Conservation (phyloP, 108 stramenopile species). For the Skeletonema menzelii region DNA sequence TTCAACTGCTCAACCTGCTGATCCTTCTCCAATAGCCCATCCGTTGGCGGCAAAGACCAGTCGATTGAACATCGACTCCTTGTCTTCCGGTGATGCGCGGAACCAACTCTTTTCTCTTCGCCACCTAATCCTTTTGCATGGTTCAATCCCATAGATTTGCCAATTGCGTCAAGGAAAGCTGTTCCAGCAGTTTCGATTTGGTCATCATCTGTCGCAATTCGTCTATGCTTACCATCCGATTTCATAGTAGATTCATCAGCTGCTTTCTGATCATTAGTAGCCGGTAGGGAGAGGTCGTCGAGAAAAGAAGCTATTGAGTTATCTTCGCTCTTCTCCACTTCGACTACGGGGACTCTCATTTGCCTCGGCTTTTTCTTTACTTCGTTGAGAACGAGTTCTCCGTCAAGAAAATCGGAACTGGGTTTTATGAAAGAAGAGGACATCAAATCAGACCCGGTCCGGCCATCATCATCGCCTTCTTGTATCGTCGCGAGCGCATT, state of each 20-base stretch:
- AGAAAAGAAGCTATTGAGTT: constrained; percentile 19
- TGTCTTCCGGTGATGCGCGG: constrained; percentile 83
- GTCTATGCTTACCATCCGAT: constrained; percentile 11
- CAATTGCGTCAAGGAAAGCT: constrained; percentile 78
- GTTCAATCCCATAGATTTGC: constrained; percentile 58
- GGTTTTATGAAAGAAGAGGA: background rate
- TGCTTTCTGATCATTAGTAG: background rate
- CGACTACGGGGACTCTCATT: constrained; percentile 70
- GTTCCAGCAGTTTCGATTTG: constrained; percentile 80
- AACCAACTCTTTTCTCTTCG: constrained; percentile 71
- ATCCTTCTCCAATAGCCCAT: constrained; percentile 43
- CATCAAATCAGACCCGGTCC: constrained; percentile 2
- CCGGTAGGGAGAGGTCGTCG: constrained; percentile 2
- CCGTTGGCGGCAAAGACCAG: constrained; percentile 78
- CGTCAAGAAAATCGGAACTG: constrained; percentile 40
- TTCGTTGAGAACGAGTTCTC: constrained; percentile 54
- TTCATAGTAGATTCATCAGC: background rate
- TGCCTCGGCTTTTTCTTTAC: constrained; percentile 50
- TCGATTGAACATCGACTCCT: constrained; percentile 82
- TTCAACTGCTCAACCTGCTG: constrained; percentile 47
- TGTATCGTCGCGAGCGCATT: constrained; percentile 74
- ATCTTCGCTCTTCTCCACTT: constrained; percentile 16
- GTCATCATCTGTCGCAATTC: constrained; percentile 61
- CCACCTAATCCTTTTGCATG: constrained; percentile 38
- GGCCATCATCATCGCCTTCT: constrained; percentile 59